Base-by-base conservation (phyloP, 345 rosid species). In the Mercurialis annua region DNA sequence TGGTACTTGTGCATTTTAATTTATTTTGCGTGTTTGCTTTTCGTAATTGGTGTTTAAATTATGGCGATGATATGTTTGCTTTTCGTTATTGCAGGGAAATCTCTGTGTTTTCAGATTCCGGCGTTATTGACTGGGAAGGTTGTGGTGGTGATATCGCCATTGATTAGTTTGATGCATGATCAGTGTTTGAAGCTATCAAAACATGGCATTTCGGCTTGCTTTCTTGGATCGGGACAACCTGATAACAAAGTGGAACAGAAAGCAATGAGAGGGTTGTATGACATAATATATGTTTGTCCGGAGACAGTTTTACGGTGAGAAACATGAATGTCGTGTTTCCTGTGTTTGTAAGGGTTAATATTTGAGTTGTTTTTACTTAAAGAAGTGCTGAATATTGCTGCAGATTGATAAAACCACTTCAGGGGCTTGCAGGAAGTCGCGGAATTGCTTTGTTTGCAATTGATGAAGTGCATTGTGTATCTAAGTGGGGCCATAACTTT, bases 401-500 rank as follows among this genome's bases (percentile, higher is more conserved):
- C 87, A 92, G 98, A 71, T 76, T 92, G 69, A 81, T 90, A 58
- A 67, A 79, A 61, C 89, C 87, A 67, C 90, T 88, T 56, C 91
- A 88, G 83, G 75, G 42, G 72, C 98, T 92, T 50, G 91, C 97
- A 64, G 78, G 85, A 76, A 73, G 73, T 63, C 89, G 80, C 54
- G 98, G 98, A 59, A 88, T 92, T 48, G 80, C 91, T 44, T 75
- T 92, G 71, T 92, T 90, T 85, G 98, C 98, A 17, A 81, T 92
- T 62, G 98, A 92, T 72, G 97, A 92, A 76, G 98, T 69, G 6
- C 98, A 92, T 71, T 92, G 98, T 70, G 88, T 92, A 71, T 92
- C 98, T 47, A 90, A 90, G 70, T 92, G 98, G 98, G 97, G 98
- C 71, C 97, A 92, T 81, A 91, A 90, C 78, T 92, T 92, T 77